Conservation (phyloP, 2,329 filamentous ascomycete species). For the Aureobasidium sp. region DNA sequence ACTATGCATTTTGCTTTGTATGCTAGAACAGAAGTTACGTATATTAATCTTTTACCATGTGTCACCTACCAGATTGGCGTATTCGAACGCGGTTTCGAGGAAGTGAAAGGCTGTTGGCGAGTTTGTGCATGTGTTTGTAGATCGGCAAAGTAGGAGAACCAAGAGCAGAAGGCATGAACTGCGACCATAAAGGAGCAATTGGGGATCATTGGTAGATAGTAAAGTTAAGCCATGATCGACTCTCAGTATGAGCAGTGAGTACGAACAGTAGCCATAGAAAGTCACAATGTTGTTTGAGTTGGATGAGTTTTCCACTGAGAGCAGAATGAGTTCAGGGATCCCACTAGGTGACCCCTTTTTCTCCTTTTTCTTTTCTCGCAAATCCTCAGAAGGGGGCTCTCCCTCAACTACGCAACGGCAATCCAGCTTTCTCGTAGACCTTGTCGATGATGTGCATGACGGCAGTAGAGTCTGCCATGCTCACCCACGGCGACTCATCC, state of each 20-base stretch:
- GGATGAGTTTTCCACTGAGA: background rate
- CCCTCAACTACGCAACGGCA: no score
- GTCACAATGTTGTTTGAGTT: background rate
- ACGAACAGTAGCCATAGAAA: background rate
- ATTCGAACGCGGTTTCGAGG: slow-evolving; percentile 66
- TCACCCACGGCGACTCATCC: no score
- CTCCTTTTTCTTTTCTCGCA: no score
- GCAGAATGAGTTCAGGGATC: background rate
- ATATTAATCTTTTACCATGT: slow-evolving; percentile 28
- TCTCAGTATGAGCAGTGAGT: background rate
- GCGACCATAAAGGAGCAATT: slow-evolving; percentile 45
- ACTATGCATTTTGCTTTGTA: no score
- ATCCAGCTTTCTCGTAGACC: no score
- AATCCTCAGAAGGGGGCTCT: no score
- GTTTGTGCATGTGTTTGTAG: slow-evolving; percentile 85
- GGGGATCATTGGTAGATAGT: slow-evolving; percentile 22
- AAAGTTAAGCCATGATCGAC: slow-evolving; percentile 16
- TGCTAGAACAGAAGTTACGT: no score
- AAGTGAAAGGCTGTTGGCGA: slow-evolving; percentile 75
- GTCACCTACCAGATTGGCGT: slow-evolving; percentile 86
- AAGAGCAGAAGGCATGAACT: slow-evolving; percentile 56
- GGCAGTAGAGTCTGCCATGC: no score
- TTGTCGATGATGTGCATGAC: no score
- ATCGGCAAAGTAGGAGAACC: slow-evolving; percentile 62
- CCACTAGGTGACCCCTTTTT: background rate